Base-by-base conservation (phyloP, 2,329 filamentous ascomycete species). In the Aspergillus puulaauensis region DNA sequence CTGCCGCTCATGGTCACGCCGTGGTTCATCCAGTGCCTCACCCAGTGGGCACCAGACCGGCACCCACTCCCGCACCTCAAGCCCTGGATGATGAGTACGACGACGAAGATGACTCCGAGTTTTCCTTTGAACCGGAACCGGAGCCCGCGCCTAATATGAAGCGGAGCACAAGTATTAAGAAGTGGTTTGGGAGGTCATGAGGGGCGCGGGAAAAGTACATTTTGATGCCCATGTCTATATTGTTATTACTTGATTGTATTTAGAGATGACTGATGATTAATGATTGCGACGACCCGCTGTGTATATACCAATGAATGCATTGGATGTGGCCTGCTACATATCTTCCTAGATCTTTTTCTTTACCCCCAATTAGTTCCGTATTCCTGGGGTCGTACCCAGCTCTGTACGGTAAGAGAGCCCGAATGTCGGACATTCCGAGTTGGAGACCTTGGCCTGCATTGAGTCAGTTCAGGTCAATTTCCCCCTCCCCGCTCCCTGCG, bases 181-280 rank as follows among this genome's bases (percentile, higher is more conserved):
- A 71, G 61, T 74, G 71, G 71, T 70, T 74, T 56, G 63, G 64
- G 15, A 59, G 65, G 39, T 41, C 53, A 9, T 52, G 54, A 65
- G 9, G 46, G 66, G 58, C 64, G 63, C 52, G 59, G 37, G 56
- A 61, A 62, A 24, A 39, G 35, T 54, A 27, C 33, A 31, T 37
- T 47, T 33, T 21, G 54, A 61, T 31, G 47, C 49, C 47, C 46
- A 47, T 50, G 54, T 23, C 31, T 54, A 61, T 57, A 53, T 21
- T 21, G 46, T 37, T 44, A 47, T 43, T 23, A 35, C 31, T 48
- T 48, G 33, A 23, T 27, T 57, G 44, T 45, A 51, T 43, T 44
- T 49, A 54, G 40, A 54, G 39, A 57, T 19, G 52, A 50, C 44
- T 61, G 53, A 54, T 49, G 53, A 58, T 43, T 45, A 33, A 58